Evolutionary conservation across 495 filamentous ascomycete species (phyloP).

Genomic region (Xylaria sp.): DNA sequence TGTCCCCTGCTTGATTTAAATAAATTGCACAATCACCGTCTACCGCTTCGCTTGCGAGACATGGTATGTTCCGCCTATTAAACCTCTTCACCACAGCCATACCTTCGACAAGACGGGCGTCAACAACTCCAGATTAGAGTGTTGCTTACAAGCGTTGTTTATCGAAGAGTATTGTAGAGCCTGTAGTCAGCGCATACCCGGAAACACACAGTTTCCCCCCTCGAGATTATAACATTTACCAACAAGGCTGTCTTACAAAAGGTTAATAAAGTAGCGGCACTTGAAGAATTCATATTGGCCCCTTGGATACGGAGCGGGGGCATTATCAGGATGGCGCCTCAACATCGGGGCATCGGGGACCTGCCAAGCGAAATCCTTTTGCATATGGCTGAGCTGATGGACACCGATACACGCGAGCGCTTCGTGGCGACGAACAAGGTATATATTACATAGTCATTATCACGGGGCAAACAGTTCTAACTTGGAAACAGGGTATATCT

Average conservation of each 20-base stretch:
- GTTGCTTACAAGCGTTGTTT: neutral
- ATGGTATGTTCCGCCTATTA: neutral
- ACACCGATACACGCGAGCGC: slow-evolving; percentile 30
- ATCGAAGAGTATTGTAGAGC: neutral
- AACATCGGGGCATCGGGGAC: neutral
- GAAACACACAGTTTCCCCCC: no score
- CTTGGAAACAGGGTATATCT: slow-evolving; percentile 10
- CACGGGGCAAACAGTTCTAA: no score
- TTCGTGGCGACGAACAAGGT: slow-evolving; percentile 34
- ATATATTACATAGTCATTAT: no score
- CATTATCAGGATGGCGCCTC: neutral
- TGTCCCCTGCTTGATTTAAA: neutral
- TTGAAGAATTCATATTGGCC: neutral
- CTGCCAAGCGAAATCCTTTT: slow-evolving; percentile 37
- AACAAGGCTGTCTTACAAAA: neutral
- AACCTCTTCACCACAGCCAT: neutral
- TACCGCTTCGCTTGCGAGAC: neutral
- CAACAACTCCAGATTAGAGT: neutral
- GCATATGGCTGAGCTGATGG: slow-evolving; percentile 33
- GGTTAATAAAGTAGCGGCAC: no score
- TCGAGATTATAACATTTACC: neutral
- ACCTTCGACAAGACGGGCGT: neutral
- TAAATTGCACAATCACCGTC: slow-evolving; percentile 1
- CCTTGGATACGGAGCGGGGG: neutral
- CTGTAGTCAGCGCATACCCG: neutral